Evolutionary conservation across 1,284 basidiomycete species (phyloP), one percentile per base, ranked within the genome.

Genomic region (Apiotrichum gamsii): DNA sequence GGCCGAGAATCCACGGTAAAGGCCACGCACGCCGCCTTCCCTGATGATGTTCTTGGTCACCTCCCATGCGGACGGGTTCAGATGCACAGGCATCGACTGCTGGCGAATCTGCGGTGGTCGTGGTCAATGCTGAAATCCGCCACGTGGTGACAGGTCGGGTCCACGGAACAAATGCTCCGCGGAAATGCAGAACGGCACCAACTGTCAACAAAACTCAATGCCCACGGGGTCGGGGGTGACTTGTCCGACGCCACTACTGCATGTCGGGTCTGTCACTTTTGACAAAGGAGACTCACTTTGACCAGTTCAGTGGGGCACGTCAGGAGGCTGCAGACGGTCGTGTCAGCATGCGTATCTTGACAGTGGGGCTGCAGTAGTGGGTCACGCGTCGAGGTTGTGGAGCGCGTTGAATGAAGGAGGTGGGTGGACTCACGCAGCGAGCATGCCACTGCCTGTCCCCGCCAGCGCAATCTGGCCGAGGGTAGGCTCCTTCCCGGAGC

Each of bases 241-340:
- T n/a, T n/a, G n/a, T n/a, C n/a, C 11, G 11, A 28, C 25, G 25
- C 25, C 25, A 28, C 25, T 28, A 11, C 25, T 11, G 25, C 25
- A 28, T 28, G 25, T n/a, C n/a, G n/a, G n/a, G n/a, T n/a, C n/a
- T n/a, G n/a, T n/a, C n/a, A n/a, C n/a, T 20, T 3, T 11, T 11
- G 8, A 6, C 8, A 16, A 9, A 3, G 34, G 1, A 28, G 16
- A 49, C 54, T 5, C 42, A 66, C 65, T 54, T 91, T 93, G 72
- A 91, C 77, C 1, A 90, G 76, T 60, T 93, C 89, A 13, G 82
- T 85, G 0, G 88, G 88, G 3, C 85, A 83, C 2, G 86, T 85
- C 36, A 91, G 72, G 9, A 87, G 59, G 8, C 87, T 89, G 61
- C 14, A 15, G 19, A n/a, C 28, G n/a, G n/a, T n/a, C 18, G 8